Evolutionary conservation across 352 stramenopile genomes (phyloP).

Genomic region (Phytophthora citricola): DNA sequence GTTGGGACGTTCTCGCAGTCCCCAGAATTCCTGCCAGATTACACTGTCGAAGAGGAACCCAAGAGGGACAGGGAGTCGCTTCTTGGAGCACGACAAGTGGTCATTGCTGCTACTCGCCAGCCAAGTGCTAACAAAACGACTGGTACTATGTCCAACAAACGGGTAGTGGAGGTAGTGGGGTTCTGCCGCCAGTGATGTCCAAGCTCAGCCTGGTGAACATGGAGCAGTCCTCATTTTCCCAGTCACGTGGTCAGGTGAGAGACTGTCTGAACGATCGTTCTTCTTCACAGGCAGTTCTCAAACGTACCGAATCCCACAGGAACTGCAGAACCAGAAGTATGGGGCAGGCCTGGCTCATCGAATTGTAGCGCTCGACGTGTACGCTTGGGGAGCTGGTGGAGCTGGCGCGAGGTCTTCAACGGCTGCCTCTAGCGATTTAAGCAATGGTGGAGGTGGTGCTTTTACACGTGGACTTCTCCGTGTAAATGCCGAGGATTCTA

Average conservation of each 20-base stretch:
- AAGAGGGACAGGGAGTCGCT: not conserved
- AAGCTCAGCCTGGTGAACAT: conserved; percentile 46
- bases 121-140: conserved; percentile 55
- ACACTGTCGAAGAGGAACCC: conserved; percentile 6
- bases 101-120: conserved; percentile 38
- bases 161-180: conserved; percentile 49
- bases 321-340: conserved; percentile 13
- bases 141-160: conserved; percentile 71
- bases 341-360: conserved; percentile 27
- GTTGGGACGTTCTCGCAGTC: conserved; percentile 35
- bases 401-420: conserved; percentile 46
- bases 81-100: conserved; percentile 15
- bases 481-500: conserved; percentile 46
- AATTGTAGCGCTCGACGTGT: conserved; percentile 71
- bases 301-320: conserved; percentile 37
- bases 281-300: conserved; percentile 50
- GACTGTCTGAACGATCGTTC: conserved; percentile 47
- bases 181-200: conserved; percentile 6
- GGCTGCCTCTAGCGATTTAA: conserved; percentile 25
- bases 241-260: conserved; percentile 50
- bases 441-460: conserved; percentile 72
- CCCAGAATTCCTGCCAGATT: conserved; percentile 50
- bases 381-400: conserved; percentile 80
- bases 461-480: conserved; percentile 68
- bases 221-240: conserved; percentile 72